These are phyloP conservation scores for Hypoxylon lenormandii DNA, from an alignment of 495 filamentous ascomycete species.

Conservation along the genomic window DNA sequence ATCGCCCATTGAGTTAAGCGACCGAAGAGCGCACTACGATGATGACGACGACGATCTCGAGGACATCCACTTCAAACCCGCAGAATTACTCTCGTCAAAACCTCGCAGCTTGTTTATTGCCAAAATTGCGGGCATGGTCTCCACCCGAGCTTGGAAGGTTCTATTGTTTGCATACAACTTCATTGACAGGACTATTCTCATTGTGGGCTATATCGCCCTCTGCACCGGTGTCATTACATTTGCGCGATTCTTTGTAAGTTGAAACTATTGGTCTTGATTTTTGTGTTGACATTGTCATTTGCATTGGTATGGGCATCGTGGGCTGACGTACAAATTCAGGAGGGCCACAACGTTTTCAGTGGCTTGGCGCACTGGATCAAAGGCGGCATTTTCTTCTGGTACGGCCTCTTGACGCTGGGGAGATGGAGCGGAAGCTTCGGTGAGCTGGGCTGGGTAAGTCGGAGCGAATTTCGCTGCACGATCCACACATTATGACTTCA, in stretches of 20 bases:
- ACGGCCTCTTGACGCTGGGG: conserved; percentile 86
- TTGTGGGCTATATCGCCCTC: conserved; percentile 68
- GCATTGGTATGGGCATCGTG: conserved; percentile 9
- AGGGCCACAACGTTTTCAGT: conserved; percentile 75
- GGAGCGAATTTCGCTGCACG: conserved; percentile 6
- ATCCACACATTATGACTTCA: conserved; percentile 6
- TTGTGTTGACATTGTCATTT: not conserved
- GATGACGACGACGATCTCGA: conserved; percentile 53
- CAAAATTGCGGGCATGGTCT: conserved; percentile 54
- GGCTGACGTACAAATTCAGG: conserved; percentile 52
- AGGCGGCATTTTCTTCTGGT: conserved; percentile 97
- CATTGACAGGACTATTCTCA: conserved; percentile 62
- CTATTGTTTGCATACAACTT: conserved; percentile 58
- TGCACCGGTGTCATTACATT: conserved; percentile 71
- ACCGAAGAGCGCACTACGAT: conserved; percentile 64
- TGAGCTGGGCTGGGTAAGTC: conserved; percentile 83
- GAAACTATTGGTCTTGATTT: not conserved
- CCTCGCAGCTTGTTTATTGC: conserved; percentile 48
- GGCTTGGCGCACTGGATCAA: conserved; percentile 95
- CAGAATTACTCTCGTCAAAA: conserved; percentile 50
- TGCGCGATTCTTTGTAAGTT: conserved; percentile 69
- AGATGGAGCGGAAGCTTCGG: conserved; percentile 92
- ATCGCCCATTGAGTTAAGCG: conserved; percentile 64
- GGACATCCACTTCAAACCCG: conserved; percentile 52
- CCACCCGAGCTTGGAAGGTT: conserved; percentile 58